Evolutionary conservation across 345 rosid species (phyloP).

Genomic region (Toxicodendron radicans): DNA sequence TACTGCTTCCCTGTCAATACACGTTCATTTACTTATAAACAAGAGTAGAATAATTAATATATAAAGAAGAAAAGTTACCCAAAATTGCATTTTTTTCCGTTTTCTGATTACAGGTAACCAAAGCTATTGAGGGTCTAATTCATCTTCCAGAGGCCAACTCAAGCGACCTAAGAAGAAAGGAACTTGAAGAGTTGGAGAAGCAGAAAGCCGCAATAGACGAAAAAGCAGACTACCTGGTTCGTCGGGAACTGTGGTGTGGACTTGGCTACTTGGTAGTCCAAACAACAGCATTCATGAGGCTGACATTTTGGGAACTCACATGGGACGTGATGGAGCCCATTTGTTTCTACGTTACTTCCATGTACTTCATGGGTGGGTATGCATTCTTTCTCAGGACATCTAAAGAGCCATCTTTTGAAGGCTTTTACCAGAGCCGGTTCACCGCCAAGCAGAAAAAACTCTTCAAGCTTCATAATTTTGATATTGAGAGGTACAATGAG

Average conservation of each 20-base stretch:
- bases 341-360: conserved; percentile 77
- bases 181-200: conserved; percentile 61
- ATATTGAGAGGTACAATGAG: conserved; percentile 56
- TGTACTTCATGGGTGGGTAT: conserved; percentile 73
- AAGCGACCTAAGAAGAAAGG: conserved; percentile 62
- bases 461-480: conserved; percentile 47
- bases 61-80: conserved; percentile 26
- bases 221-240: conserved; percentile 54
- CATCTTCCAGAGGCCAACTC: conserved; percentile 46
- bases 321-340: conserved; percentile 99
- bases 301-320: conserved; percentile 95
- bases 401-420: conserved; percentile 85
- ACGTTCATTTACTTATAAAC: no score
- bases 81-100: conserved; percentile 17
- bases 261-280: conserved; percentile 67
- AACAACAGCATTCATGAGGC: conserved; percentile 88
- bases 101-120: conserved; percentile 59
- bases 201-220: conserved; percentile 50
- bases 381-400: conserved; percentile 82
- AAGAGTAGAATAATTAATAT: background rate
- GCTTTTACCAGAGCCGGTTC: conserved; percentile 78
- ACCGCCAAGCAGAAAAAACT: conserved; percentile 60
- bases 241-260: conserved; percentile 76
- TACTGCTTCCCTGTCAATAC: background rate
- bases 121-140: conserved; percentile 67